Conservation (phyloP, 768 basidiomycete species). For the Scleroderma bovista region DNA sequence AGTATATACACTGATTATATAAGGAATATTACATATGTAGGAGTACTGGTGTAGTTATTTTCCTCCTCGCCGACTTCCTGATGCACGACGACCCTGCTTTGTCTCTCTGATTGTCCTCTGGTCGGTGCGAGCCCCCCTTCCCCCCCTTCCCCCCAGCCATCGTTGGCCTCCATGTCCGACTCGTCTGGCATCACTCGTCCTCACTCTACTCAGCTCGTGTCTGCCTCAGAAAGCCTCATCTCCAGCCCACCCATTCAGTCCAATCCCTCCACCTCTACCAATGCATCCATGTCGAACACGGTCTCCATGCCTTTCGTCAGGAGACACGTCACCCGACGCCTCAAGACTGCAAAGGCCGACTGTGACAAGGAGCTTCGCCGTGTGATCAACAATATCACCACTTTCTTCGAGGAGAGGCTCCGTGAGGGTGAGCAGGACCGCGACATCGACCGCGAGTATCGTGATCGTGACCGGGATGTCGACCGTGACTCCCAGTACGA, state of each 20-base stretch:
- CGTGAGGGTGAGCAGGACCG: constrained; percentile 64
- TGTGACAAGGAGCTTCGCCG: constrained; percentile 96
- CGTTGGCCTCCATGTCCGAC: constrained; percentile 42
- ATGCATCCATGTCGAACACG: constrained; percentile 59
- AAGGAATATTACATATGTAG: no score
- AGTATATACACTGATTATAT: background rate
- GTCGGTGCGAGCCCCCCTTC: background rate
- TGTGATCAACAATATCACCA: constrained; percentile 90
- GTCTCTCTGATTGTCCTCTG: background rate
- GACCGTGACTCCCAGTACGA: constrained; percentile 55
- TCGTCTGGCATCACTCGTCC: constrained; percentile 42
- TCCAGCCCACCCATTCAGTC: constrained; percentile 44
- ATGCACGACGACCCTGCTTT: background rate
- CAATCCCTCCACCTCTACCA: constrained; percentile 29
- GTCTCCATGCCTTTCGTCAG: constrained; percentile 91
- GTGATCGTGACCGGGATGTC: constrained; percentile 37
- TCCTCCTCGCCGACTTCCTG: background rate
- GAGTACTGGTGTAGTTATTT: no score
- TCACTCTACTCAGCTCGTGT: constrained; percentile 74
- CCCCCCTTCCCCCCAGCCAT: background rate
- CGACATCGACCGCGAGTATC: constrained; percentile 57
- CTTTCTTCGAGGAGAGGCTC: constrained; percentile 89
- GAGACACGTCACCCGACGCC: constrained; percentile 87
- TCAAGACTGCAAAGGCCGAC: constrained; percentile 90
- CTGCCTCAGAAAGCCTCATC: constrained; percentile 61